Conservation (phyloP, 345 rosid species). For the Lumnitzera racemosa region DNA sequence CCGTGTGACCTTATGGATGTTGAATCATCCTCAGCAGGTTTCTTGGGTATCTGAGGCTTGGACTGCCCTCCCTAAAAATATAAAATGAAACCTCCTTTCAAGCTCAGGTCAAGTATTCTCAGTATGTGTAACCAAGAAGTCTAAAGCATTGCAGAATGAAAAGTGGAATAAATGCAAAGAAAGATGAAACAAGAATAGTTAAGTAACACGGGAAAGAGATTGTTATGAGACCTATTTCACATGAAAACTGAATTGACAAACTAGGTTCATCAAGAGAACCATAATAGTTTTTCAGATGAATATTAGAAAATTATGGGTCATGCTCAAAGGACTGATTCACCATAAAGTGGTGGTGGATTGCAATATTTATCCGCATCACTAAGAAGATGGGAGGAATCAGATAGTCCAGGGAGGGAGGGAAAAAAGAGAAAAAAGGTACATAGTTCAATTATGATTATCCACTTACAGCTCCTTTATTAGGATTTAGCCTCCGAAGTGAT, state of each 20-base stretch:
- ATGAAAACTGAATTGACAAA: too few species aligned
- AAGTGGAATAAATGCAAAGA: too few species aligned
- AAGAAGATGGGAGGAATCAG: slow-evolving; percentile 40
- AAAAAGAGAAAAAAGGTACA: not conserved
- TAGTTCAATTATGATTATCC: not conserved
- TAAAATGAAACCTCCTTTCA: not conserved
- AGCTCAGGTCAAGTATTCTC: not conserved
- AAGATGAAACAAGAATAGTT: too few species aligned
- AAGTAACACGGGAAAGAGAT: too few species aligned
- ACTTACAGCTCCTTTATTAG: slow-evolving; percentile 52
- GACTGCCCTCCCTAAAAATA: slow-evolving; percentile 36
- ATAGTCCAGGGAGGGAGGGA: slow-evolving; percentile 45
- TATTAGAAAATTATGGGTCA: too few species aligned
- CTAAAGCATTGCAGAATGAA: not conserved
- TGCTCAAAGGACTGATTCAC: too few species aligned
- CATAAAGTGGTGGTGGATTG: slow-evolving; percentile 9
- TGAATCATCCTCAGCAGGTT: slow-evolving; percentile 35
- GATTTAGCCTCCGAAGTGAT: slow-evolving; percentile 63
- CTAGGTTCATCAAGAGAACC: too few species aligned
- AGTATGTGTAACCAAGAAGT: not conserved
- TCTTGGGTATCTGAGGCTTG: slow-evolving; percentile 35
- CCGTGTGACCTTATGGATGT: slow-evolving; percentile 21
- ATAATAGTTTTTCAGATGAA: too few species aligned
- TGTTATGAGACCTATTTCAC: too few species aligned
- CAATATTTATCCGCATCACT: not conserved